Conservation (phyloP, 1,284 basidiomycete genomes). For the Cutaneotrichosporon sp. region DNA sequence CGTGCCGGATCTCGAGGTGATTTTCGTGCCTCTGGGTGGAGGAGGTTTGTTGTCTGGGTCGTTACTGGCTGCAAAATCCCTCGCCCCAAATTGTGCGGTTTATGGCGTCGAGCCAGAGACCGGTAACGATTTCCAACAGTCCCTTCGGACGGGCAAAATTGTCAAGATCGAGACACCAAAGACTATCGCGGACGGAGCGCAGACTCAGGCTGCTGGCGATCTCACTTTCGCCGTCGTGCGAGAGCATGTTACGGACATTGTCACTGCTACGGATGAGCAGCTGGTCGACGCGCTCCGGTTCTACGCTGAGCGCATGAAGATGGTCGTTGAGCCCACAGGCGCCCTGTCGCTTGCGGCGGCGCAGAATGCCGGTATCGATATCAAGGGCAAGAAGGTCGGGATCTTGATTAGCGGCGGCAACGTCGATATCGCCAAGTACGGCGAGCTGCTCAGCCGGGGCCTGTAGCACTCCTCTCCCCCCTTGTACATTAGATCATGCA, state of each 20-base stretch:
- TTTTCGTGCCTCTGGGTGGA: conserved; percentile 91
- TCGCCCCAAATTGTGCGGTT: conserved; percentile 85
- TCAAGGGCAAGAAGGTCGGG: conserved; percentile 84
- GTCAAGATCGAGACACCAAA: conserved; percentile 86
- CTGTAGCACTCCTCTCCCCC: not conserved
- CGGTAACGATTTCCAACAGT: conserved; percentile 85
- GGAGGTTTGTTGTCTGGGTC: conserved; percentile 89
- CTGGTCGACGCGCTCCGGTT: conserved; percentile 99
- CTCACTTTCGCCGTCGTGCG: conserved; percentile 91
- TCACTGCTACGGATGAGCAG: conserved; percentile 91
- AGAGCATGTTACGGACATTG: conserved; percentile 74
- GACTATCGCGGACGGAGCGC: conserved; percentile 94
- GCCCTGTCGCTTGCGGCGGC: conserved; percentile 85
- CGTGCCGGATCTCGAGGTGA: conserved; percentile 72
- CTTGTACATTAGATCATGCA: conserved; percentile 4
- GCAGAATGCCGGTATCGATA: conserved; percentile 79
- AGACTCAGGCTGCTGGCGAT: conserved; percentile 92
- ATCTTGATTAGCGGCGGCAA: conserved; percentile 95
- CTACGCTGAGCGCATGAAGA: conserved; percentile 81
- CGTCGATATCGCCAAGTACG: conserved; percentile 94
- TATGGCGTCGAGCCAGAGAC: conserved; percentile 91
- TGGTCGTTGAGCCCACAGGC: conserved; percentile 96
- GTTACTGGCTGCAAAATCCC: conserved; percentile 85
- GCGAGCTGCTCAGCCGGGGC: conserved; percentile 91
- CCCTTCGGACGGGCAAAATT: conserved; percentile 71